Evolutionary conservation across 169 alveolate genomes (phyloP).

Genomic region (Cryptosporidium tyzzeri): DNA sequence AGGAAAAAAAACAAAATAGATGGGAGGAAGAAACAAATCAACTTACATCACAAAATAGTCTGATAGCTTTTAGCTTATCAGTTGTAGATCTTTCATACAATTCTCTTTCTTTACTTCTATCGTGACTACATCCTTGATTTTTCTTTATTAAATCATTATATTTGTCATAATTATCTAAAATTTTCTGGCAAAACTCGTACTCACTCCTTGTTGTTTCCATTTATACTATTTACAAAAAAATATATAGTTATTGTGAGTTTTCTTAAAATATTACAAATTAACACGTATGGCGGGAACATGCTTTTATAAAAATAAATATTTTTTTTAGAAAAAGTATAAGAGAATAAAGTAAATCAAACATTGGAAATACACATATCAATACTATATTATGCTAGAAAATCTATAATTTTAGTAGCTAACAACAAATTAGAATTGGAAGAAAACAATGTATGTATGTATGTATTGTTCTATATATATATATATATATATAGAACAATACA

Average conservation of each 20-base stretch:
- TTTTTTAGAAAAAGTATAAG: no score
- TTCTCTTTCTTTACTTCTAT: constrained; percentile 71
- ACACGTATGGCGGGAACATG: constrained; percentile 25
- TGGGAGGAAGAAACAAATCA: neutral
- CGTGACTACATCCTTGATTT: constrained; percentile 47
- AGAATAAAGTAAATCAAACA: no score
- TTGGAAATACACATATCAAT: neutral
- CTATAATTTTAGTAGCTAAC: neutral
- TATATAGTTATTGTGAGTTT: neutral
- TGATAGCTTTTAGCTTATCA: constrained; percentile 60
- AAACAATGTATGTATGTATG: no score
- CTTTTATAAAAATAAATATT: no score
- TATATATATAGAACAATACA: no score
- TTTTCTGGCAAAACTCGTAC: constrained; percentile 22
- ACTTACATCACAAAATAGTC: constrained; percentile 61
- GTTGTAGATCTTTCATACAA: constrained; percentile 53
- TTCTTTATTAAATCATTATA: constrained; percentile 1
- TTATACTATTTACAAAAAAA: neutral
- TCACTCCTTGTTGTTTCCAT: constrained; percentile 43
- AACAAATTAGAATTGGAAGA: no score
- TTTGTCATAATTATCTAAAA: constrained; percentile 26
- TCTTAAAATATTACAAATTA: neutral
- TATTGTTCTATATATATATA: no score
- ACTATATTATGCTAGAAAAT: neutral
- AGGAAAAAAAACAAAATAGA: no score